These are phyloP conservation scores for Septoria linicola DNA, from an alignment of 2,329 filamentous ascomycete species.

Conservation along the genomic window DNA sequence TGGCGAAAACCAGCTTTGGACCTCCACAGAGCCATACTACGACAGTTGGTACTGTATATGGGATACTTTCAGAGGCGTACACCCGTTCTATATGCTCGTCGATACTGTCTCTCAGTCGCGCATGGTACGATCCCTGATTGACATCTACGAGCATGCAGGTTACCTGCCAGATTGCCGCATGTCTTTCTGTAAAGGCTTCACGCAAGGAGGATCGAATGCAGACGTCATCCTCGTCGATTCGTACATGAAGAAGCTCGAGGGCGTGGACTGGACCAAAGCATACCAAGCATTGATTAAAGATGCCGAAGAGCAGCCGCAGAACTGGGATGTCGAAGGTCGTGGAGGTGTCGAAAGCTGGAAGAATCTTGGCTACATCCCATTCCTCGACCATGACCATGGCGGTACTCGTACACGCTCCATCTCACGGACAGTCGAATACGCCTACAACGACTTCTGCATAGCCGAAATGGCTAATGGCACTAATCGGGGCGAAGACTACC, in stretches of 20 bases:
- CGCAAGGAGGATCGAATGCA: conserved; percentile 72
- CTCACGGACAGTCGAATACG: conserved; percentile 44
- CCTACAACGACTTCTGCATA: conserved; percentile 72
- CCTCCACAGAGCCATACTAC: conserved; percentile 46
- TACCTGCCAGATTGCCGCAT: conserved; percentile 74
- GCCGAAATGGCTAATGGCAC: conserved; percentile 59
- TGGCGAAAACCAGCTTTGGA: conserved; percentile 47
- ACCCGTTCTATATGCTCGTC: conserved; percentile 67
- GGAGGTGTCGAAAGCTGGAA: conserved; percentile 45
- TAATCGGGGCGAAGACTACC: conserved; percentile 53
- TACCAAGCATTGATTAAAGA: conserved; percentile 36
- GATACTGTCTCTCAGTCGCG: conserved; percentile 62
- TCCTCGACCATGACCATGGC: conserved; percentile 51
- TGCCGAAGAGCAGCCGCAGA: conserved; percentile 32
- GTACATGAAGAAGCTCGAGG: conserved; percentile 61
- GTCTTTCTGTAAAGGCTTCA: conserved; percentile 69
- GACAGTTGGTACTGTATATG: conserved; percentile 58
- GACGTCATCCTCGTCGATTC: conserved; percentile 69
- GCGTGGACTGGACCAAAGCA: conserved; percentile 41
- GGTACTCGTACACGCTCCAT: conserved; percentile 56
- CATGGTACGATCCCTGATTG: conserved; percentile 68
- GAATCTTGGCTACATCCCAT: conserved; percentile 41
- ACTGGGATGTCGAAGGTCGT: conserved; percentile 41
- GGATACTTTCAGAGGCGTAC: conserved; percentile 49
- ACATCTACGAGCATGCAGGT: conserved; percentile 67